These are phyloP conservation scores for Fusarium sp. DNA, from an alignment of 2,329 filamentous ascomycete species.

Conservation along the genomic window DNA sequence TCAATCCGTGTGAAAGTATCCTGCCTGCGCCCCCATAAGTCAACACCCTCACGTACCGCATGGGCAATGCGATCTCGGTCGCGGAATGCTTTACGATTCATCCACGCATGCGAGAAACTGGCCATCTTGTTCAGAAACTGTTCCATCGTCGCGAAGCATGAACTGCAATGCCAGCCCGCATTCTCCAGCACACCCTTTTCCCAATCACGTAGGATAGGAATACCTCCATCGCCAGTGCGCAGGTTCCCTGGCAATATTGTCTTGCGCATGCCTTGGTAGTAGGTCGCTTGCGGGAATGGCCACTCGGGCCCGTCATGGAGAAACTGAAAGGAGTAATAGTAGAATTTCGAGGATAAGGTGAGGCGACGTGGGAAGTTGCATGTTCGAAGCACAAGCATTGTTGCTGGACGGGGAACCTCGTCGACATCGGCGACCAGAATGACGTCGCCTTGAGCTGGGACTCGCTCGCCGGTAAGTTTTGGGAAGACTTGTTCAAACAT, in stretches of 20 bases:
- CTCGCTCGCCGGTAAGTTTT: slow-evolving; percentile 53
- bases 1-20: slow-evolving; percentile 62
- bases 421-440: slow-evolving; percentile 70
- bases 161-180: slow-evolving; percentile 71
- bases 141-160: slow-evolving; percentile 67
- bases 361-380: slow-evolving; percentile 65
- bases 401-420: slow-evolving; percentile 66
- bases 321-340: slow-evolving; percentile 69
- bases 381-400: slow-evolving; percentile 60
- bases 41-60: slow-evolving; percentile 62
- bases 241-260: slow-evolving; percentile 67
- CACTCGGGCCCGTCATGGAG: slow-evolving; percentile 56
- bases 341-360: slow-evolving; percentile 63
- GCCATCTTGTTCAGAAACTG: slow-evolving; percentile 67
- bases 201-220: slow-evolving; percentile 52
- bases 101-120: slow-evolving; percentile 65
- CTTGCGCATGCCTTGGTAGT: slow-evolving; percentile 54
- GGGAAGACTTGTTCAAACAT: slow-evolving; percentile 68
- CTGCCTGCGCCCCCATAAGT: slow-evolving; percentile 64
- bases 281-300: slow-evolving; percentile 70
- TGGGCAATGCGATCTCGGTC: slow-evolving; percentile 61
- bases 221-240: slow-evolving; percentile 59
- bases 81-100: slow-evolving; percentile 62
- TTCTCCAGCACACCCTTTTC: slow-evolving; percentile 60
- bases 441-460: slow-evolving; percentile 63